Evolutionary conservation across 2,329 filamentous ascomycete species (phyloP).

Genomic region (Neonectria coccinea): DNA sequence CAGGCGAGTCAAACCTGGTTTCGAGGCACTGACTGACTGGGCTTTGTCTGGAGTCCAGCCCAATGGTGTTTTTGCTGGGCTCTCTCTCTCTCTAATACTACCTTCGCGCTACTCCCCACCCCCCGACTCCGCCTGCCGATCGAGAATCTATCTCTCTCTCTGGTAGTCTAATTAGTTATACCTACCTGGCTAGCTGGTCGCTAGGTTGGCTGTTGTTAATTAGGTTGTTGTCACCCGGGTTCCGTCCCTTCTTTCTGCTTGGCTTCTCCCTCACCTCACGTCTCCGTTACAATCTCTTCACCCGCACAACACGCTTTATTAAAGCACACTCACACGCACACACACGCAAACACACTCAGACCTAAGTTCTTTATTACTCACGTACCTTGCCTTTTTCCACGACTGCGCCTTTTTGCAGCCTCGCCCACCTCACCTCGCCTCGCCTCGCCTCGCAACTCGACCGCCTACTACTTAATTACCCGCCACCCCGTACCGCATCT

Average conservation of each 20-base stretch:
- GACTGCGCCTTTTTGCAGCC: conserved; percentile 10
- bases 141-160: conserved; percentile 28
- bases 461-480: background rate
- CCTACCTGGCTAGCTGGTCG: background rate
- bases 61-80: conserved; percentile 24
- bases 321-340: background rate
- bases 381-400: background rate
- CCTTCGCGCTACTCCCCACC: conserved; percentile 36
- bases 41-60: conserved; percentile 1
- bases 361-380: background rate
- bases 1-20: background rate
- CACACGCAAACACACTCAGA: background rate
- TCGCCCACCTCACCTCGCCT: conserved; percentile 12
- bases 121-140: conserved; percentile 42
- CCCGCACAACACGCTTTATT: background rate
- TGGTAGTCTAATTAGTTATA: conserved; percentile 1
- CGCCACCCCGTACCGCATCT: background rate
- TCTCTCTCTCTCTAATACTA: conserved; percentile 11
- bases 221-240: conserved; percentile 6
- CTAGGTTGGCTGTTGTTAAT: conserved; percentile 6
- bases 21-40: background rate
- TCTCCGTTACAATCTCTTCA: conserved; percentile 27
- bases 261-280: conserved; percentile 25
- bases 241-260: conserved; percentile 8
- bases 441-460: conserved; percentile 14